phyloP scores from a whole-genome alignment of 2,329 filamentous ascomycete species.

The Aureobasidium mangrovei region DNA sequence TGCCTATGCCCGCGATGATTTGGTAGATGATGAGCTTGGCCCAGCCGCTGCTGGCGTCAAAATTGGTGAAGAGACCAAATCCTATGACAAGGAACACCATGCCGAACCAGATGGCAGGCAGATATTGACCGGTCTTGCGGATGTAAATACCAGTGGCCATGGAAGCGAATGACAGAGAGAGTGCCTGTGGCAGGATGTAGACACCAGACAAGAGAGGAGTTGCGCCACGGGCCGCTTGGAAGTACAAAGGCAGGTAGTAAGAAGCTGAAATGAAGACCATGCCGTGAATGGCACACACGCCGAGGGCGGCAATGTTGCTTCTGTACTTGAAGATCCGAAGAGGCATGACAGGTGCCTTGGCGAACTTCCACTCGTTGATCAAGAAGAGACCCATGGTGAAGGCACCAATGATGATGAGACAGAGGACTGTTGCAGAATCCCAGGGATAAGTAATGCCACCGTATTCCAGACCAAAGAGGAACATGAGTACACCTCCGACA shows the following conservation, averaged over 20 bases:
- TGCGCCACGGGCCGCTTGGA: slow-evolving; percentile 64
- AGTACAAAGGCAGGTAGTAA: slow-evolving; percentile 81
- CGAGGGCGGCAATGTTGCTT: slow-evolving; percentile 58
- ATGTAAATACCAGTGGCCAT: slow-evolving; percentile 34
- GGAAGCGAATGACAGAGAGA: slow-evolving; percentile 26
- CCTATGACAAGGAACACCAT: slow-evolving; percentile 32
- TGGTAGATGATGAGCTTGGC: slow-evolving; percentile 43
- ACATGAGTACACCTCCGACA: slow-evolving; percentile 72
- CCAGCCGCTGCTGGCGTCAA: slow-evolving; percentile 27
- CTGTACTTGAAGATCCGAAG: slow-evolving; percentile 57
- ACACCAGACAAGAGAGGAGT: slow-evolving; percentile 64
- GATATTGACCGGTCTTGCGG: slow-evolving; percentile 38
- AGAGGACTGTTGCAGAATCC: slow-evolving; percentile 57
- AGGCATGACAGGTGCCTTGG: slow-evolving; percentile 72
- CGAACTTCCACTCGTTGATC: slow-evolving; percentile 62
- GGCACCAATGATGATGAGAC: slow-evolving; percentile 15
- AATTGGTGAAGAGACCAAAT: slow-evolving; percentile 31
- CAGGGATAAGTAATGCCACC: slow-evolving; percentile 70
- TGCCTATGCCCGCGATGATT: slow-evolving; percentile 54
- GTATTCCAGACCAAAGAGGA: slow-evolving; percentile 77
- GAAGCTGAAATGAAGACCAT: slow-evolving; percentile 67
- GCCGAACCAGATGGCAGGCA: slow-evolving; percentile 46
- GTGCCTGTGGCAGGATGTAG: slow-evolving; percentile 34
- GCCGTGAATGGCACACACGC: slow-evolving; percentile 63
- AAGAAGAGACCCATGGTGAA: slow-evolving; percentile 49